Conservation (phyloP, 2,329 filamentous ascomycete species). For the Colletotrichum sidae region DNA sequence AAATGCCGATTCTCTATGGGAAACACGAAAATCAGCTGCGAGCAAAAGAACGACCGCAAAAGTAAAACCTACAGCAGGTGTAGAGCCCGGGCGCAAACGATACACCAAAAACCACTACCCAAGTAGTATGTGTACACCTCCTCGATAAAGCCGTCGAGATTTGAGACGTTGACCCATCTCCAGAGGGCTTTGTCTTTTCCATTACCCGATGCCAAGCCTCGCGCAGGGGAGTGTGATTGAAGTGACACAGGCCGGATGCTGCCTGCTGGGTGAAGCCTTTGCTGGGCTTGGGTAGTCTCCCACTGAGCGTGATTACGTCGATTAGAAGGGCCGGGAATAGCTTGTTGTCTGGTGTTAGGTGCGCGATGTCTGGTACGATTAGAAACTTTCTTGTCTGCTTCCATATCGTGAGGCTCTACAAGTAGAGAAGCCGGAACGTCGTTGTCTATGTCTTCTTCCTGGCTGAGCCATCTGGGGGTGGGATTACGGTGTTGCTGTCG, state of each 20-base stretch:
- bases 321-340: constrained; percentile 56
- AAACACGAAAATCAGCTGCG: not conserved
- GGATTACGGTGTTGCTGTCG: constrained; percentile 32
- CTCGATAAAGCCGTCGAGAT: constrained; percentile 87
- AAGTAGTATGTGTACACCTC: constrained; percentile 89
- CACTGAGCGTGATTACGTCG: constrained; percentile 62
- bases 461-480: constrained; percentile 44
- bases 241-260: constrained; percentile 38
- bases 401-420: constrained; percentile 60
- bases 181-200: constrained; percentile 84
- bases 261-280: constrained; percentile 59
- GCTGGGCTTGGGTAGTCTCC: constrained; percentile 65
- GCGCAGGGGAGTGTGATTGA: constrained; percentile 42
- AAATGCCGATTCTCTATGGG: constrained; percentile 78
- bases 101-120: constrained; percentile 87
- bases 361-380: not conserved
- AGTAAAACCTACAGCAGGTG: constrained; percentile 74
- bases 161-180: constrained; percentile 92
- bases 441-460: constrained; percentile 66
- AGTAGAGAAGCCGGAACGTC: constrained; percentile 74
- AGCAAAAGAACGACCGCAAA: no score
- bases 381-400: constrained; percentile 4
- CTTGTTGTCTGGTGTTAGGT: constrained; percentile 17
- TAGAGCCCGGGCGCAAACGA: constrained; percentile 77
- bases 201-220: constrained; percentile 46